Evolutionary conservation across 73 alveolate genomes (phyloP), one percentile per base, ranked within the genome.

Genomic region (Breviolum minutum): DNA sequence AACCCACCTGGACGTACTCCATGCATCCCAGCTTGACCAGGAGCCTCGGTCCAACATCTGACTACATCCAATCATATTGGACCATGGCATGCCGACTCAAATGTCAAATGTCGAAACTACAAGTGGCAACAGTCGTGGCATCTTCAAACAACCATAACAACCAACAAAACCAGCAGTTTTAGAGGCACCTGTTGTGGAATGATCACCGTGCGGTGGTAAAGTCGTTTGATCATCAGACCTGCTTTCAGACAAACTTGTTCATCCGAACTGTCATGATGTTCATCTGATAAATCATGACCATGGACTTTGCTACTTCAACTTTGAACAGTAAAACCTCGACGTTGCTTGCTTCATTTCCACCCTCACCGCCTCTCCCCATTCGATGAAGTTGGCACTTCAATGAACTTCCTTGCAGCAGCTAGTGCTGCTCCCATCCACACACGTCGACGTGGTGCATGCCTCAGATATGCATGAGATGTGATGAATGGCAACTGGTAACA

Each of bases 401-500:
- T 86, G 79, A 86, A 86, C 79, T 86, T 86, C 94, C 96, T 90
- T 20, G 96, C 96, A 22, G 96, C 96, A n/a, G 96, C 96, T 7
- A 90, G 96, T 26, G 96, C 96, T 29, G 96, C 96, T 3, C 96
- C 96, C 20, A 54, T 54, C 96, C 96, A 90, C 27, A 90, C 96
- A 9, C 96, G 96, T 8, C 96, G 96, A 13, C 87, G 87, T 17
- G 87, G 86, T 62, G 68, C 95, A 7, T 17, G 96, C 87, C 74
- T 73, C 63, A 54, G 60, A 40, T 29, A 1, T 71, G 82, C 62
- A 29, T 60, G 85, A 26, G 22, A 4, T n/a, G 63, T 8, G 20
- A 13, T 71, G 81, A 73, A 60, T 12, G 54, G 54, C 3, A 40
- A 40, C 54, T 12, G 54, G 54, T 40, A 40, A 40, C 54, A 40